Evolutionary conservation across 371 early-diverging fungal species (phyloP), one percentile per base, ranked within the genome.

Genomic region (Mucor circinelloides): DNA sequence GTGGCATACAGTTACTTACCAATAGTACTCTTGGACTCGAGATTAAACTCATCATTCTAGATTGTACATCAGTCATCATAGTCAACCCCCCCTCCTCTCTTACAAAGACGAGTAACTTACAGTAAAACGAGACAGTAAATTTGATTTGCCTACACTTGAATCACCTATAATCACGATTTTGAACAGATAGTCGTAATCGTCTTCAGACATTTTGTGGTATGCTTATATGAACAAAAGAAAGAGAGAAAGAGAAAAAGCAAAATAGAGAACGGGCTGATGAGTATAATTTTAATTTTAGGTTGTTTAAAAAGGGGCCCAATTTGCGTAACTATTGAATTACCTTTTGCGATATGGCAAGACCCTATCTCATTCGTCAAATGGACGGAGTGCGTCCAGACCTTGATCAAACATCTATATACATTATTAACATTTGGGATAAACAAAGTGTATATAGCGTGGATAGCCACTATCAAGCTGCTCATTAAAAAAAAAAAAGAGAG

Each of bases 1-100:
- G 0, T 3, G 6, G 27, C 27, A 17, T 30, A 54, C 13, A 54
- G 6, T 1, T 17, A 30, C 27, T 63, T 68, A 68, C 68, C 99
- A 75, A 99, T 99, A 66, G 99, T 99, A 34, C 99, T 97, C 79
- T 98, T 99, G 62, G 97, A 95, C 72, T 97, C 97, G 68, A 96
- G 79, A 81, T 93, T 95, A 86, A 99, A 99, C 79, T 97, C 97
- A 83, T 99, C 95, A 63, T 96, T 82, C 82, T 82, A 68, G 46
- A 32, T 30, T 30, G 27, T 42, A 15, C 17, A 27, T 32, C 19
- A 48, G 34, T 34, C 30, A 62, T 34, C 2, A 46, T 23, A 7
- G 2, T 3, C n/a, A 6, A 31, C 3, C 23, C 25, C 21, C 7
- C 5, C 3, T 23, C 25, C 21, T 4, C 5, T 21, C 17, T 6